These are phyloP conservation scores for Theileria sp. DNA, from an alignment of 169 alveolate genomes.

Conservation along the genomic window DNA sequence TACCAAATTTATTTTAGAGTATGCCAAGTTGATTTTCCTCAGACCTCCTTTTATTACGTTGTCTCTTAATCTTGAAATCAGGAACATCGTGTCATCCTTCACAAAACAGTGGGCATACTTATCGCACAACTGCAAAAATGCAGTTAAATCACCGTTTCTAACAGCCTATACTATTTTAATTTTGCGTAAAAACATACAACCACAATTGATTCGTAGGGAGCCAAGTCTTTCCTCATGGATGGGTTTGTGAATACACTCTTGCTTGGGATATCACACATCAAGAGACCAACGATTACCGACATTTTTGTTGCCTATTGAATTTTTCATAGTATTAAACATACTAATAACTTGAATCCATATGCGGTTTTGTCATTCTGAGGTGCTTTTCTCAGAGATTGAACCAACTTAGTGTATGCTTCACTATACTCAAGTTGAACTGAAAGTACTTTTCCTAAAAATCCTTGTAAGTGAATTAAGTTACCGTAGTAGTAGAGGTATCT, in stretches of 20 bases:
- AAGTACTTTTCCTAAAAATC: slow-evolving; percentile 76
- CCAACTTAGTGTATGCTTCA: slow-evolving; percentile 86
- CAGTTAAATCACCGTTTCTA: slow-evolving; percentile 89
- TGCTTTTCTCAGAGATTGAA: slow-evolving; percentile 89
- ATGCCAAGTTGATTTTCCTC: slow-evolving; percentile 88
- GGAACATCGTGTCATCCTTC: slow-evolving; percentile 86
- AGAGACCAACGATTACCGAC: slow-evolving; percentile 88
- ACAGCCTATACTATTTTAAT: slow-evolving; percentile 75
- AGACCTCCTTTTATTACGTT: slow-evolving; percentile 93
- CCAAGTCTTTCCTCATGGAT: slow-evolving; percentile 78
- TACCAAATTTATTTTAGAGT: slow-evolving; percentile 86
- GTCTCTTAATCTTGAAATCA: slow-evolving; percentile 89
- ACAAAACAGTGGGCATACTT: slow-evolving; percentile 73
- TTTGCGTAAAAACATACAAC: slow-evolving; percentile 24
- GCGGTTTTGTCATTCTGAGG: slow-evolving; percentile 88
- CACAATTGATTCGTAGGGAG: slow-evolving; percentile 89
- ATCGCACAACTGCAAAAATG: slow-evolving; percentile 81
- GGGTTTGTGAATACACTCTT: slow-evolving; percentile 86
- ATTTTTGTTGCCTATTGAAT: slow-evolving; percentile 82
- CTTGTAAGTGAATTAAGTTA: background rate
- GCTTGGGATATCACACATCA: slow-evolving; percentile 96
- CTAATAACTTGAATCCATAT: slow-evolving; percentile 84
- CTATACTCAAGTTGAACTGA: slow-evolving; percentile 93
- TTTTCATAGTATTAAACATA: slow-evolving; percentile 19
- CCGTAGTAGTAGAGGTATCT: slow-evolving; percentile 92